These are phyloP conservation scores for Volvox carteri DNA, from an alignment of 163 green algal genomes.

Conservation along the genomic window DNA sequence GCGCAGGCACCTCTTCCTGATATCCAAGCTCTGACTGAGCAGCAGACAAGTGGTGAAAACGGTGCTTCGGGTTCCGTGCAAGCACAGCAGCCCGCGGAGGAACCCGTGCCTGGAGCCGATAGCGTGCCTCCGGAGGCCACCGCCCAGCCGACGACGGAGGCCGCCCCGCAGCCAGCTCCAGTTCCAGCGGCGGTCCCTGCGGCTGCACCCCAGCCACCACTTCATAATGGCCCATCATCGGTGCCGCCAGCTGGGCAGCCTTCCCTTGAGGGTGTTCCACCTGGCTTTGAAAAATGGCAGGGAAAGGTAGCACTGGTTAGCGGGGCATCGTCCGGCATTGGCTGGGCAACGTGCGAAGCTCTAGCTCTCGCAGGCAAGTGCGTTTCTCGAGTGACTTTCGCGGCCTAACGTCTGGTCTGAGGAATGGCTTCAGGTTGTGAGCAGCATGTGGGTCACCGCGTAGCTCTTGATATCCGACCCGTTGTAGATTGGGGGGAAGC, in stretches of 20 bases:
- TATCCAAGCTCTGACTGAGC: constrained; percentile 48
- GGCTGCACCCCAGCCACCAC: neutral
- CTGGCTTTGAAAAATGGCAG: constrained; percentile 75
- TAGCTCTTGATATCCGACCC: no score
- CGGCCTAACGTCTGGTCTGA: no score
- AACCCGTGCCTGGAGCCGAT: neutral
- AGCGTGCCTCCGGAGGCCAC: neutral
- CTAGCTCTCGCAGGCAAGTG: constrained; percentile 70
- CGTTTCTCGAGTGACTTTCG: neutral
- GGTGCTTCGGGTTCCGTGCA: neutral
- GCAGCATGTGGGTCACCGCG: no score
- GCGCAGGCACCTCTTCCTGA: constrained; percentile 53
- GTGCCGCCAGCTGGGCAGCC: neutral
- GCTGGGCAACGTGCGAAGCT: constrained; percentile 76
- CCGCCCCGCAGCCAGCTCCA: neutral
- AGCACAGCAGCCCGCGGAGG: neutral
- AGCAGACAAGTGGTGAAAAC: constrained; percentile 1
- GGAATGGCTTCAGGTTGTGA: no score
- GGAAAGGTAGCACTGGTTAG: constrained; percentile 86
- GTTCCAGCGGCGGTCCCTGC: neutral
- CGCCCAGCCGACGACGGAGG: neutral
- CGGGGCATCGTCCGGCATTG: constrained; percentile 83
- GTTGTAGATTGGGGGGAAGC: no score
- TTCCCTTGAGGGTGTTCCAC: constrained; percentile 59
- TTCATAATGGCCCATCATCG: neutral